Base-by-base conservation (phyloP, 805 yeast species). In the Candida insectorum region DNA sequence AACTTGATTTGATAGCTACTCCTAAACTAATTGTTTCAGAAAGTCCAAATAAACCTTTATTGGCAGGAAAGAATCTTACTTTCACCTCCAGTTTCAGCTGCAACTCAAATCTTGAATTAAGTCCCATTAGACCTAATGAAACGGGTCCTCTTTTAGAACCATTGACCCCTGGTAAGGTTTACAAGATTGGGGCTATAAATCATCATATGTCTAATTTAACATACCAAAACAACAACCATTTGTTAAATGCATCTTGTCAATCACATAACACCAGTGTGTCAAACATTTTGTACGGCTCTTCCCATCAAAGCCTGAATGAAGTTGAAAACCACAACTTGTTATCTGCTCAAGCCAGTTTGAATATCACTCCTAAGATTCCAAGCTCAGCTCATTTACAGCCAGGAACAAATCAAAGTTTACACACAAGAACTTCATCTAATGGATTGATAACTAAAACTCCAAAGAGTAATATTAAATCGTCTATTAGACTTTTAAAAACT, bases 71-170 rank as follows among this genome's bases (percentile, higher is more conserved):
- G 37, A 59, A 60, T 43, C 52, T 71, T 28, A 71, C 77, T 7
- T 76, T 75, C 49, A 75, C 84, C 3, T 78, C 83, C 16, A 76
- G 83, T 9, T 80, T 80, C 55, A 78, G 81, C 51, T 77, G 83
- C 46, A 73, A 69, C 44, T 75, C 82, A 16, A 79, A 74, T 48
- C 69, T 79, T 41, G 85, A 80, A 47, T 54, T 80, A 14, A 75
- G 81, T 16, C 86, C 86, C 6, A 49, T 77, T 28, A 65, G 75
- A 41, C 61, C 72, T 5, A 65, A 68, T 36, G 81, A 76, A 37
- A 73, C 82, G 3, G 85, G 85, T 2, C 85, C 85, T 5, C 56
- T 79, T 26, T 58, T 79, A 30, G 84, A 78, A 52, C 85, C 86
- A 10, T 54, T 77, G 31, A 76, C 84, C 4, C 85, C 84, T 11